A percentile compares a stretch with the other conserved stretches of the same genome.
These are phyloP conservation scores for Claviceps pusilla DNA, from an alignment of 2,329 filamentous ascomycete species.

Conservation along the genomic window DNA sequence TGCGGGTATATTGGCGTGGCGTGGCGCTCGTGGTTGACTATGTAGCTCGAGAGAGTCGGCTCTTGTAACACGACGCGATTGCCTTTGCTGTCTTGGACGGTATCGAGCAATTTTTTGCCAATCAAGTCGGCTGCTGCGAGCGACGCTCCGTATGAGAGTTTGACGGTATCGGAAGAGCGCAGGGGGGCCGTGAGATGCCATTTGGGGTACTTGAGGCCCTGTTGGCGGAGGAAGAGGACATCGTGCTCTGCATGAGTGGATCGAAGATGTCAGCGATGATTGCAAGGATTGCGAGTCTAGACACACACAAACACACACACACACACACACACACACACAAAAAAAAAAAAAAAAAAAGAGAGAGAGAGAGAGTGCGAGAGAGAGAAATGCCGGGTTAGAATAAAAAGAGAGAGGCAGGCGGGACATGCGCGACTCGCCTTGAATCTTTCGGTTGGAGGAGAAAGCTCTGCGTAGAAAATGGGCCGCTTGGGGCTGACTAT, in stretches of 20 bases:
- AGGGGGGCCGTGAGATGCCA: conserved; percentile 25
- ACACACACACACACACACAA: too few species aligned
- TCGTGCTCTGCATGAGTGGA: conserved; percentile 20
- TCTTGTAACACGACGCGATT: conserved; percentile 41
- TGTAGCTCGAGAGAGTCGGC: conserved; percentile 60
- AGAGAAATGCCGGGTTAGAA: too few species aligned
- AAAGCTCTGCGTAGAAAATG: conserved; percentile 5
- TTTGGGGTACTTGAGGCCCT: conserved; percentile 19
- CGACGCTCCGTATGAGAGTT: conserved; percentile 29
- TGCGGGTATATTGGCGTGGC: conserved; percentile 66
- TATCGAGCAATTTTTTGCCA: conserved; percentile 43
- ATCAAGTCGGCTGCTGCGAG: conserved; percentile 44
- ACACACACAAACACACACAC: too few species aligned
- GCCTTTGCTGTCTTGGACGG: conserved; percentile 37
- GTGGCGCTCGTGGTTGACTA: conserved; percentile 47
- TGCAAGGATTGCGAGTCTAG: background rate
- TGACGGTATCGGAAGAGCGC: conserved; percentile 16
- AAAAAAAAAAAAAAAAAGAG: too few species aligned
- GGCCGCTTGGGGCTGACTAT: background rate
- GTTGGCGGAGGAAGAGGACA: conserved; percentile 25
- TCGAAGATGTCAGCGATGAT: background rate
- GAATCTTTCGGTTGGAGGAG: conserved; percentile 15
- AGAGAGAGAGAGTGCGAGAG: background rate
- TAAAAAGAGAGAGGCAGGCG: background rate
- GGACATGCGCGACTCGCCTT: conserved; percentile 8